Conservation (phyloP, 306 rosid genomes). For the Sicyos baderoa region DNA sequence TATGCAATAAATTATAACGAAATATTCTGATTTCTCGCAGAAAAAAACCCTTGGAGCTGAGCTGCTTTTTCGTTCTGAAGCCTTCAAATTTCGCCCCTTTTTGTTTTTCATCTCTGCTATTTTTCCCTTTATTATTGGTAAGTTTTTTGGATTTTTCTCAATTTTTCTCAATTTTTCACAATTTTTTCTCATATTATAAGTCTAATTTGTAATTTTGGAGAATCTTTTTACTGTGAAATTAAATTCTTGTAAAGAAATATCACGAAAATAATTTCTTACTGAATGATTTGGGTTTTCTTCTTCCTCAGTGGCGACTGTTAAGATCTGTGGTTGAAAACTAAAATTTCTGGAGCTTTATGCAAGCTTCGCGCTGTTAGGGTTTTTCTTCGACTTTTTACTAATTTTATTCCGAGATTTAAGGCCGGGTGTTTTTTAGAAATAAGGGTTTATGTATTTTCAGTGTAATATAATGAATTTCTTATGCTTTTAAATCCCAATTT, state of each 20-base stretch:
- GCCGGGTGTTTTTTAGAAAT: no score
- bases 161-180: neutral
- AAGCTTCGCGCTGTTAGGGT: slow-evolving; percentile 9
- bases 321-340: neutral
- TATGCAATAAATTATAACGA: neutral
- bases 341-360: neutral
- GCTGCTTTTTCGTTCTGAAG: slow-evolving; percentile 12
- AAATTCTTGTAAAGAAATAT: neutral
- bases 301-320: slow-evolving; percentile 9
- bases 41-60: slow-evolving; percentile 6
- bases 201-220: neutral
- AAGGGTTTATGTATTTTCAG: no score
- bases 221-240: slow-evolving; percentile 19
- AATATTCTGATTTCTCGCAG: slow-evolving; percentile 21
- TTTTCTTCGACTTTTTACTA: neutral
- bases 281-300: slow-evolving; percentile 4
- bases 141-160: slow-evolving; percentile 9
- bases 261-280: neutral
- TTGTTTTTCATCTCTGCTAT: slow-evolving; percentile 21
- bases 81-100: slow-evolving; percentile 8
- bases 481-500: no score
- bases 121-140: slow-evolving; percentile 23
- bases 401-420: no score
- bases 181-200: neutral
- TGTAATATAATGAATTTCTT: no score